These are phyloP conservation scores for Catunica adiposa DNA, from an alignment of 2,329 filamentous ascomycete species.

Conservation along the genomic window DNA sequence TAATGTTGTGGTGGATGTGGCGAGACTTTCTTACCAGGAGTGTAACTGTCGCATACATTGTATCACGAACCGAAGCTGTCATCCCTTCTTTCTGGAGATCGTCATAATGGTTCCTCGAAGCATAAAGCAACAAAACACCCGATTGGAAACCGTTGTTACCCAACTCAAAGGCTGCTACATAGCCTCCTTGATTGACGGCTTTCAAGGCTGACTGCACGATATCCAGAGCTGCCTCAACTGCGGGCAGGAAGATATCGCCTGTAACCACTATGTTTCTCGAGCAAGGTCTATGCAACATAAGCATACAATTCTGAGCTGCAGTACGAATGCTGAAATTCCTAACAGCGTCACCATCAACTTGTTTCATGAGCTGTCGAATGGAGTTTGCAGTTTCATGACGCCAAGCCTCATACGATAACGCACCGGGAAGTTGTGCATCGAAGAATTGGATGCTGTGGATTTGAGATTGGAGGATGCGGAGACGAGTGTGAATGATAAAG, in stretches of 20 bases:
- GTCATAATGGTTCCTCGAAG: slow-evolving; percentile 4
- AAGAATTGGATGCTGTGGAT: slow-evolving; percentile 7
- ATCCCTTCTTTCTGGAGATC: not conserved
- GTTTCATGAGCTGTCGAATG: not conserved
- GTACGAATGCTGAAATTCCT: not conserved
- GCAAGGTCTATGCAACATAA: slow-evolving; percentile 9
- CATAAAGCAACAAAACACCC: slow-evolving; percentile 6
- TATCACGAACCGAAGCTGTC: not conserved
- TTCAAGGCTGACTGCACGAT: not conserved
- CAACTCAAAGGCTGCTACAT: slow-evolving; percentile 7
- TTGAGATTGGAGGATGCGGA: slow-evolving; percentile 10
- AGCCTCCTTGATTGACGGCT: slow-evolving; percentile 1
- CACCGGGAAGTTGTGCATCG: not conserved
- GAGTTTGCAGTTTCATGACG: not conserved
- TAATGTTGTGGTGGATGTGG: not conserved
- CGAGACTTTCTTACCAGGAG: not conserved
- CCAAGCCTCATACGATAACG: slow-evolving; percentile 2
- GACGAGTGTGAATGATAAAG: slow-evolving; percentile 6
- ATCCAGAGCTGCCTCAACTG: not conserved
- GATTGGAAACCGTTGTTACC: slow-evolving; percentile 10
- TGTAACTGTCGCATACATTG: not conserved
- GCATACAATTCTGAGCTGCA: not conserved
- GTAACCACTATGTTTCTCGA: slow-evolving; percentile 8
- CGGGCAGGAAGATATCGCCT: not conserved
- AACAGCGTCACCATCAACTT: not conserved